Conservation (phyloP, 2,329 filamentous ascomycete genomes). For the Cladophialophora psammophila region DNA sequence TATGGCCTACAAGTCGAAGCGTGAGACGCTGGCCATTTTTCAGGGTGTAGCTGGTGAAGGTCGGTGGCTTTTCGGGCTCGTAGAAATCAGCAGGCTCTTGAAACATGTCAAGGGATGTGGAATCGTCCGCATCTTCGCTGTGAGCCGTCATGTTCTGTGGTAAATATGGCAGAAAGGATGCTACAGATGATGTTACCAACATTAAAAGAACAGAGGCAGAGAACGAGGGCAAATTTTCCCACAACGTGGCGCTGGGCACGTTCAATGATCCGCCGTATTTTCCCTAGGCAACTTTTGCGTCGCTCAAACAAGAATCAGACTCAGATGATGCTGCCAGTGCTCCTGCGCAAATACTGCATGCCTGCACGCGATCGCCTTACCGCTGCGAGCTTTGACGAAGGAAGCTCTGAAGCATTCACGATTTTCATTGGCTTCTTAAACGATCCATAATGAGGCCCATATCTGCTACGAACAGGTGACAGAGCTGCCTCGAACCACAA, state of each 20-base stretch:
- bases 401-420: not conserved
- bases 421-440: not conserved
- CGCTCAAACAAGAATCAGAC: not conserved
- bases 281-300: not conserved
- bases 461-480: not conserved
- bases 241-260: not conserved
- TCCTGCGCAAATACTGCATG: not conserved
- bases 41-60: slow-evolving; percentile 74
- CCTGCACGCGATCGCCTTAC: not conserved
- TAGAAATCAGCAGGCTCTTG: slow-evolving; percentile 83
- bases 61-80: slow-evolving; percentile 76
- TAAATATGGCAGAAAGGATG: not conserved
- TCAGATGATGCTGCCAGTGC: not conserved
- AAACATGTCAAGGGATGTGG: slow-evolving; percentile 67
- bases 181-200: too few relatives aligned
- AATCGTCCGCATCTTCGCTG: slow-evolving; percentile 40
- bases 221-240: not conserved
- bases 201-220: too few relatives aligned
- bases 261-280: not conserved
- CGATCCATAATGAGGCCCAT: not conserved
- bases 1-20: slow-evolving; percentile 83
- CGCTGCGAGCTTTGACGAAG: not conserved
- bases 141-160: not conserved
- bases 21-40: slow-evolving; percentile 69
- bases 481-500: not conserved